Conservation (phyloP, 352 stramenopile species). For the Globisporangium nunn region DNA sequence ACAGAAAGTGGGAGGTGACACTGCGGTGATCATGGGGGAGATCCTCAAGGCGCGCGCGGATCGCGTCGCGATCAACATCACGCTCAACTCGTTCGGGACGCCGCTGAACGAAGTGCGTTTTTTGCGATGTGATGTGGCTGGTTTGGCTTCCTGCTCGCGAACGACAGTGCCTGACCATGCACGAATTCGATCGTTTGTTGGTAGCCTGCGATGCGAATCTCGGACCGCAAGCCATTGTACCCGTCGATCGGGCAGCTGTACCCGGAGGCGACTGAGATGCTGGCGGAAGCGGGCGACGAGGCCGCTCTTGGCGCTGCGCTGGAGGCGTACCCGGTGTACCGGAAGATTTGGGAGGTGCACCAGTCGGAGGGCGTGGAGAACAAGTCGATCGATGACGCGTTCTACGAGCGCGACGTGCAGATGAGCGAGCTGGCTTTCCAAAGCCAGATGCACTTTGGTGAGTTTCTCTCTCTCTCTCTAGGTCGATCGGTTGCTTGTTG, state of each 20-base stretch:
- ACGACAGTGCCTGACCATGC: not conserved
- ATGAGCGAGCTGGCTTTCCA: conserved; percentile 98
- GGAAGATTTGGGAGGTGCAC: conserved; percentile 96
- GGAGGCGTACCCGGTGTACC: conserved; percentile 94
- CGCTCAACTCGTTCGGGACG: conserved; percentile 97
- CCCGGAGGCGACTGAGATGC: conserved; percentile 91
- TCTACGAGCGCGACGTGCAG: conserved; percentile 98
- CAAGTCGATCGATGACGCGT: conserved; percentile 98
- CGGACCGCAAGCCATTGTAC: conserved; percentile 96
- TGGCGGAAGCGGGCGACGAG: conserved; percentile 92
- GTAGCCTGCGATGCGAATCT: conserved; percentile 94
- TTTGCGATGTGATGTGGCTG: conserved; percentile 16
- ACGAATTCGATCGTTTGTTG: not conserved
- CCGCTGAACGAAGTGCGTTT: conserved; percentile 75
- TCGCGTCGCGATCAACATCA: conserved; percentile 99
- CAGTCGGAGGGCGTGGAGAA: conserved; percentile 90
- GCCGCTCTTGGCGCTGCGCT: conserved; percentile 81
- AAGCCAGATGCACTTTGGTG: conserved; percentile 98
- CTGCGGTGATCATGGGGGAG: conserved; percentile 96
- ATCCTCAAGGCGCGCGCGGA: conserved; percentile 94
- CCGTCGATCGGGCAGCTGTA: conserved; percentile 97
- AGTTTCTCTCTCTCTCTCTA: too few relatives aligned
- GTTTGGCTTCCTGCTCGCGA: not conserved
- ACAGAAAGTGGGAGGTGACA: conserved; percentile 94
- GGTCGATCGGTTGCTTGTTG: not conserved